phyloP scores from a whole-genome alignment of 306 rosid species.

The Senna tora region DNA sequence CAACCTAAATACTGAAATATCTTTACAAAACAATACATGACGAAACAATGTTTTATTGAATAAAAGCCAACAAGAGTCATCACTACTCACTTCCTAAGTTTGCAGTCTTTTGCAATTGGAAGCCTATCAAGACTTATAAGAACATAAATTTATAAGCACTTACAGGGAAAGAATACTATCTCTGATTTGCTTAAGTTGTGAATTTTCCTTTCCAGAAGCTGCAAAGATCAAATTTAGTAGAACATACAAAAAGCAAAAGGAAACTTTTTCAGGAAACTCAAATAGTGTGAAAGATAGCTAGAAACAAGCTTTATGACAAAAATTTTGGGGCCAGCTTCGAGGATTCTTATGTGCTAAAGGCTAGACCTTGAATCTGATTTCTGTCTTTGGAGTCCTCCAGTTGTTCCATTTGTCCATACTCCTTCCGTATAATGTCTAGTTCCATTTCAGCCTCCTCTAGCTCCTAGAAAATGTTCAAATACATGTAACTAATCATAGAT shows the following conservation, averaged over 20 bases:
- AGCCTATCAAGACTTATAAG: background rate
- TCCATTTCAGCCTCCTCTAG: slow-evolving; percentile 93
- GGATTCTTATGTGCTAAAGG: slow-evolving; percentile 12
- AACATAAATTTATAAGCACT: slow-evolving; percentile 44
- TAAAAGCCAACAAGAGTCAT: background rate
- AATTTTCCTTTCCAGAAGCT: slow-evolving; percentile 58
- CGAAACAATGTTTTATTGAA: slow-evolving; percentile 17
- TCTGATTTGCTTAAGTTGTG: slow-evolving; percentile 77
- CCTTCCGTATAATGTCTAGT: slow-evolving; percentile 70
- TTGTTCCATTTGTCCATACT: slow-evolving; percentile 47
- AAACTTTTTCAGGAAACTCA: background rate
- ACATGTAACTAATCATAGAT: slow-evolving; percentile 29
- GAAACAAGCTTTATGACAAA: slow-evolving; percentile 4
- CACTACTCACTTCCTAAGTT: background rate
- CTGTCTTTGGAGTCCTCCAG: slow-evolving; percentile 49
- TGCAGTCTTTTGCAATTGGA: slow-evolving; percentile 22
- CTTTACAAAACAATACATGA: slow-evolving; percentile 21
- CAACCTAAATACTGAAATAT: background rate
- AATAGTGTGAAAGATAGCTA: slow-evolving; percentile 8
- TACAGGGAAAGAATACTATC: slow-evolving; percentile 74
- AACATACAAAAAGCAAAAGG: slow-evolving; percentile 6
- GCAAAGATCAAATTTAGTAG: slow-evolving; percentile 42
- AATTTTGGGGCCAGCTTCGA: background rate
- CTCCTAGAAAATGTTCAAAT: slow-evolving; percentile 59
- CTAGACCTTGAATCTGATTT: slow-evolving; percentile 46